Percentiles rank a stretch among this genome's conserved stretches.
These are phyloP conservation scores for Cicer arietinum DNA, from an alignment of 306 rosid species.

Conservation along the genomic window DNA sequence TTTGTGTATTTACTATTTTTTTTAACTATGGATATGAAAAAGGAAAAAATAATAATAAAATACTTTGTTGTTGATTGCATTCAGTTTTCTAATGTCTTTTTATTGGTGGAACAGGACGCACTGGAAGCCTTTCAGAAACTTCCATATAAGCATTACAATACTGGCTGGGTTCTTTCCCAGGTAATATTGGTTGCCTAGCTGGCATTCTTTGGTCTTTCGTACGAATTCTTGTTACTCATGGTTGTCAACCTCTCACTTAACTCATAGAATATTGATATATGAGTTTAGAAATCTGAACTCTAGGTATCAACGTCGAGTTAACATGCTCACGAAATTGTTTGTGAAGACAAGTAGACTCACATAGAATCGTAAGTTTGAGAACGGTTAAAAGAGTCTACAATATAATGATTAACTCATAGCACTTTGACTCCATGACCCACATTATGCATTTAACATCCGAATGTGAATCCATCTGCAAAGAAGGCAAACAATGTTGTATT, in stretches of 20 bases:
- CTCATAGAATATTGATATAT: neutral
- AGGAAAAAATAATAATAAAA: slow-evolving; percentile 18
- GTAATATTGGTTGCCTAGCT: slow-evolving; percentile 51
- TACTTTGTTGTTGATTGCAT: slow-evolving; percentile 38
- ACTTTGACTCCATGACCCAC: no score
- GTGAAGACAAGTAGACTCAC: neutral
- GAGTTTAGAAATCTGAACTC: neutral
- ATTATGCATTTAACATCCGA: neutral
- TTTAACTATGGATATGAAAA: slow-evolving; percentile 19
- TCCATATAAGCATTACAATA: slow-evolving; percentile 88
- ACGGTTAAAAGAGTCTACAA: neutral
- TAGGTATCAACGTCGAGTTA: neutral
- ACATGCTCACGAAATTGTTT: neutral
- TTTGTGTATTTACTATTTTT: slow-evolving; percentile 18
- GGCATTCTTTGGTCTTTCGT: slow-evolving; percentile 20
- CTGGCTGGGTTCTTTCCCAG: slow-evolving; percentile 99
- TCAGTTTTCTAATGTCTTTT: slow-evolving; percentile 42
- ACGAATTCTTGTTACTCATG: slow-evolving; percentile 23
- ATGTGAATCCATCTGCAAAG: neutral
- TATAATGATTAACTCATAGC: neutral
- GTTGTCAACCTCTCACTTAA: slow-evolving; percentile 1
- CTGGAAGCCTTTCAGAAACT: slow-evolving; percentile 82
- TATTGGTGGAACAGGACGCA: slow-evolving; percentile 75
- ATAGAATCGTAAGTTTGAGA: neutral
- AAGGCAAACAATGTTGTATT: neutral